A percentile compares a stretch with the other conserved stretches of the same genome.
These are phyloP conservation scores for Daldinia loculata DNA, from an alignment of 495 filamentous ascomycete genomes.

Conservation along the genomic window DNA sequence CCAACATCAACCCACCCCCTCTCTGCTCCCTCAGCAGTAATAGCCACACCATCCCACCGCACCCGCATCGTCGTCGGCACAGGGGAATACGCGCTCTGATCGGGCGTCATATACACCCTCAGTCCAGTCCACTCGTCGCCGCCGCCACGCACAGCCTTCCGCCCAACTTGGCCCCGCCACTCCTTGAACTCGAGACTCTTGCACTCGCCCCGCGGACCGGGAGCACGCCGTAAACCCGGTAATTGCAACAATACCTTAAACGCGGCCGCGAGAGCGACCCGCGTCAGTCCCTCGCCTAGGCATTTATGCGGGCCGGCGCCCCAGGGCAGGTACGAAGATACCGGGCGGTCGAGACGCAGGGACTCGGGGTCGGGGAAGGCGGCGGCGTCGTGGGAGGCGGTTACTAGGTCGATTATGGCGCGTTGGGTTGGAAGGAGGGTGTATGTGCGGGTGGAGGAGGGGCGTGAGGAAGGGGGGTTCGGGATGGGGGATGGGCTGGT, in stretches of 20 bases:
- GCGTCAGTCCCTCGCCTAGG: conserved; percentile 64
- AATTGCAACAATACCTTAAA: conserved; percentile 46
- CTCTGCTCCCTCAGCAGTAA: neutral
- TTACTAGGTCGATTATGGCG: conserved; percentile 60
- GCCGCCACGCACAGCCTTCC: conserved; percentile 4
- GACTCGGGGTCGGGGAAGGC: conserved; percentile 71
- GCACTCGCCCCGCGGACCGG: conserved; percentile 64
- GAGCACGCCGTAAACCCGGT: conserved; percentile 62
- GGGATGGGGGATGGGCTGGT: conserved; percentile 25
- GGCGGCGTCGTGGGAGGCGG: conserved; percentile 67
- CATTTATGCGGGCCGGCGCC: conserved; percentile 67
- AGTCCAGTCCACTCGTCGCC: conserved; percentile 56
- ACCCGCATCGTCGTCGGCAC: conserved; percentile 68
- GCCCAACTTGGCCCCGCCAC: conserved; percentile 45
- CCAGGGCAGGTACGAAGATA: conserved; percentile 71
- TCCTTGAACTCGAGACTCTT: conserved; percentile 67
- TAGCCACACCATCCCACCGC: conserved; percentile 40
- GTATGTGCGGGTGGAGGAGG: conserved; percentile 21
- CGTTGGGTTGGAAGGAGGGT: conserved; percentile 42
- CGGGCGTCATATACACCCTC: conserved; percentile 70
- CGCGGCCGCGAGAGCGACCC: conserved; percentile 66
- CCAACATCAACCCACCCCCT: conserved; percentile 14
- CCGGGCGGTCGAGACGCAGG: conserved; percentile 68
- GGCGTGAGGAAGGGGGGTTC: conserved; percentile 15
- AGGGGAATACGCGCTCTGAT: conserved; percentile 68